A percentile compares a stretch with the other conserved stretches of the same genome.
Evolutionary conservation across 176 grass and related monocot species (phyloP).

Genomic region (Zoysia japonica): DNA sequence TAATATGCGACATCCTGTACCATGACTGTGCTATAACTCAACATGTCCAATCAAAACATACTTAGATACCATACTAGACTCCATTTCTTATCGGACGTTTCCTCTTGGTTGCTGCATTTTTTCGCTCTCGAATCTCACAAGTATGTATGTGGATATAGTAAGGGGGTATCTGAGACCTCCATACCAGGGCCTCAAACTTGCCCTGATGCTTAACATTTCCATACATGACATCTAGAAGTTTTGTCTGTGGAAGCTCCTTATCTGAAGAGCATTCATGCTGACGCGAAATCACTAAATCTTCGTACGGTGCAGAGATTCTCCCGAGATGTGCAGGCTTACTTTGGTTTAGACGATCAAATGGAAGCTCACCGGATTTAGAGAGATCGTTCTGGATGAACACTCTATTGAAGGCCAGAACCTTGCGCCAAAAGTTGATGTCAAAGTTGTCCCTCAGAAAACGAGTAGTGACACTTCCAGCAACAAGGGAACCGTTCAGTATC

Average conservation of each 20-base stretch:
- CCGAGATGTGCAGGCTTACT: neutral
- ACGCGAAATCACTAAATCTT: neutral
- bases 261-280: neutral
- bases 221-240: neutral
- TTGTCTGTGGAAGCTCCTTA: neutral
- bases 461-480: neutral
- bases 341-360: too few relatives aligned
- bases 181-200: neutral
- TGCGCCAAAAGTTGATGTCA: too few relatives aligned
- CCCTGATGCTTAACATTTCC: neutral
- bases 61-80: too few relatives aligned
- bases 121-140: neutral
- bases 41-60: too few relatives aligned
- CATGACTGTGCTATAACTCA: too few relatives aligned
- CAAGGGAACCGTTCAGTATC: neutral
- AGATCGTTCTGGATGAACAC: too few relatives aligned
- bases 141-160: neutral
- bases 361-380: too few relatives aligned
- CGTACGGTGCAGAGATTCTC: neutral
- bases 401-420: too few relatives aligned
- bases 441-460: neutral
- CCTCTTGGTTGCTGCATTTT: neutral
- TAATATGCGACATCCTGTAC: too few relatives aligned
- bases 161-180: neutral
- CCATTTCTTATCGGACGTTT: neutral